These are phyloP conservation scores for Fusarium tricinctum DNA, from an alignment of 2,329 filamentous ascomycete species.

Conservation along the genomic window DNA sequence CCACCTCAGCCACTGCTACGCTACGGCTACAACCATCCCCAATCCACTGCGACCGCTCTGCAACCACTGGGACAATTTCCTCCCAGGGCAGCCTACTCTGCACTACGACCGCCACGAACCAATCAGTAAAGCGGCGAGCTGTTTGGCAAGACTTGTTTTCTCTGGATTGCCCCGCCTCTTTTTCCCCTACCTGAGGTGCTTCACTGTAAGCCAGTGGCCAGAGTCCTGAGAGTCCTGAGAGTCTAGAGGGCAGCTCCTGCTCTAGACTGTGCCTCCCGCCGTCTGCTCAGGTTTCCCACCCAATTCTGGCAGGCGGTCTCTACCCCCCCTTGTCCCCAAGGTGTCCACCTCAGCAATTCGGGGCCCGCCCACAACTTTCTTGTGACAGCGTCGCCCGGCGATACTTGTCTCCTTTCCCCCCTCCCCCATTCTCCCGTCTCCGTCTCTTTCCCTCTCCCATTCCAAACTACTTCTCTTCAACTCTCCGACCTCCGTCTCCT, in stretches of 20 bases:
- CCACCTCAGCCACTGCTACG: conserved; percentile 43
- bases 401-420: conserved; percentile 55
- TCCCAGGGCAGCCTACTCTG: conserved; percentile 38
- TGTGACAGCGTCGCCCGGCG: conserved; percentile 54
- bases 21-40: conserved; percentile 15
- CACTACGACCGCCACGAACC: conserved; percentile 54
- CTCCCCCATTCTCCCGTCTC: conserved; percentile 48
- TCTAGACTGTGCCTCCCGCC: conserved; percentile 37
- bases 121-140: conserved; percentile 55
- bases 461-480: conserved; percentile 50
- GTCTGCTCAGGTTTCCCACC: conserved; percentile 34
- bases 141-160: conserved; percentile 35
- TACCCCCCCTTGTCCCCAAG: conserved; percentile 42
- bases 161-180: conserved; percentile 42
- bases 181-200: conserved; percentile 7
- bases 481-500: conserved; percentile 51
- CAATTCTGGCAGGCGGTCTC: conserved; percentile 50
- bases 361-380: conserved; percentile 56
- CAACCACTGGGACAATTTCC: conserved; percentile 39
- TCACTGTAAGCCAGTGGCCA: conserved; percentile 5
- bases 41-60: conserved; percentile 38
- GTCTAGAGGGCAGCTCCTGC: conserved; percentile 29
- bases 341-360: conserved; percentile 53
- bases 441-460: conserved; percentile 50
- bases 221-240: background rate